Percentiles rank a stretch among this genome's conserved stretches.
phyloP scores from a whole-genome alignment of 345 rosid genomes.

The Physaria fendleri region DNA sequence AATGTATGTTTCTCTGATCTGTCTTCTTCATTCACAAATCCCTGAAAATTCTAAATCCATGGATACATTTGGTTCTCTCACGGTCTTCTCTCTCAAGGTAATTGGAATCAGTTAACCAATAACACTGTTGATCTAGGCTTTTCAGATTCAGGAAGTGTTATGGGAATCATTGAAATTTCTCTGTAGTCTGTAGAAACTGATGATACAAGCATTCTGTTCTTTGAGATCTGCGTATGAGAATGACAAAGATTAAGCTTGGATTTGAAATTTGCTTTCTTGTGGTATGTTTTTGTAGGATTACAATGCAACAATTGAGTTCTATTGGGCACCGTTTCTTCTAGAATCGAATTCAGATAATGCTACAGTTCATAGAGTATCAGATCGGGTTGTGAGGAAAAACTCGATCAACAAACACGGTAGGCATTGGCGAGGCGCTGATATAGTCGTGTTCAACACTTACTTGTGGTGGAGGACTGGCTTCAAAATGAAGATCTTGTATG shows the following conservation, averaged over 20 bases:
- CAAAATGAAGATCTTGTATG: slow-evolving; percentile 72
- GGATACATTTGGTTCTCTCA: slow-evolving; percentile 66
- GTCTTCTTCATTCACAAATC: slow-evolving; percentile 73
- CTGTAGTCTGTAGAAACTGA: neutral
- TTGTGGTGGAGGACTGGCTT: slow-evolving; percentile 93
- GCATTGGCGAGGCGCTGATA: slow-evolving; percentile 74
- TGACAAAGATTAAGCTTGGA: neutral
- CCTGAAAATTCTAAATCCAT: slow-evolving; percentile 70
- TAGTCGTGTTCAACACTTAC: slow-evolving; percentile 75
- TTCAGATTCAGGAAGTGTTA: slow-evolving; percentile 9
- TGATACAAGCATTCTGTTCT: neutral
- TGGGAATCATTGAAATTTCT: neutral
- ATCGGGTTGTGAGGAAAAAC: no score
- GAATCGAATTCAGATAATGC: slow-evolving; percentile 84
- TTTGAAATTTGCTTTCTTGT: neutral
- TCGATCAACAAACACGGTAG: slow-evolving; percentile 67
- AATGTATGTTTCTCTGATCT: slow-evolving; percentile 73
- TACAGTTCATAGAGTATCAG: slow-evolving; percentile 58
- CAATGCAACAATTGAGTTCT: slow-evolving; percentile 83
- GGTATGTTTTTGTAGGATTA: slow-evolving; percentile 40
- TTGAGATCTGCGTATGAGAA: slow-evolving; percentile 1
- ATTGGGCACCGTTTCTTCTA: slow-evolving; percentile 94
- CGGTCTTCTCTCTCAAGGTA: slow-evolving; percentile 77
- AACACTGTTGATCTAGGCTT: neutral
- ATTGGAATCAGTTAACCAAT: neutral